Evolutionary conservation across 1,284 basidiomycete genomes (phyloP), one percentile per base, ranked within the genome.

Genomic region (Xerocomus amazonicus): DNA sequence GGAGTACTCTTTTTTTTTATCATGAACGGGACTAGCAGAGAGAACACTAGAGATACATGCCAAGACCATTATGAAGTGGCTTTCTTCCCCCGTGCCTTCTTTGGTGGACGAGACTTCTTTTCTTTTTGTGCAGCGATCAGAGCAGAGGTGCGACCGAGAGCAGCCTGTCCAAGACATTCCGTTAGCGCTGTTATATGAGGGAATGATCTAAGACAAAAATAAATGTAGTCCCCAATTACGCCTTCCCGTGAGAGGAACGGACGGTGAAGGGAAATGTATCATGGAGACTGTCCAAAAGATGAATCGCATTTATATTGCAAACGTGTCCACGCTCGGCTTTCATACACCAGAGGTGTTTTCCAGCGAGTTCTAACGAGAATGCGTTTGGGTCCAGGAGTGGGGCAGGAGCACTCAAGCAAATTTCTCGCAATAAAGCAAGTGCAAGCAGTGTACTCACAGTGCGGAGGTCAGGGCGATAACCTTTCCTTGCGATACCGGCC

Each of bases 321-420:
- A 81, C 85, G 73, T 87, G 83, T 89, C 87, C 84, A 88, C 86
- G 79, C 87, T 86, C 84, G 78, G 73, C 85, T 77, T 83, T 88
- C 85, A 82, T 81, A 66, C 69, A 72, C 75, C 74, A 71, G 71
- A 58, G 70, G 75, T 69, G 59, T 55, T 66, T 76, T 87, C 84
- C 85, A 81, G 85, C 72, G 80, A 83, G 79, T 83, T 83, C 82
- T 84, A 83, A 80, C 80, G 79, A 79, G 77, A 81, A 67, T 84
- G 80, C 81, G 72, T 75, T 63, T 59, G 23, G 29, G 23, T 33
- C 29, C 19, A 52, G 41, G n/a, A 26, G 7, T 31, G 32, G 43
- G 49, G 35, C 9, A 32, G 37, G 31, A 9, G 16, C 19, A n/a
- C 9, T 16, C 12, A 3, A n/a, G 1, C 2, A 3, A 5, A 23